These are phyloP conservation scores for Huiozyma sinensis DNA, from an alignment of 805 yeast species.

Conservation along the genomic window DNA sequence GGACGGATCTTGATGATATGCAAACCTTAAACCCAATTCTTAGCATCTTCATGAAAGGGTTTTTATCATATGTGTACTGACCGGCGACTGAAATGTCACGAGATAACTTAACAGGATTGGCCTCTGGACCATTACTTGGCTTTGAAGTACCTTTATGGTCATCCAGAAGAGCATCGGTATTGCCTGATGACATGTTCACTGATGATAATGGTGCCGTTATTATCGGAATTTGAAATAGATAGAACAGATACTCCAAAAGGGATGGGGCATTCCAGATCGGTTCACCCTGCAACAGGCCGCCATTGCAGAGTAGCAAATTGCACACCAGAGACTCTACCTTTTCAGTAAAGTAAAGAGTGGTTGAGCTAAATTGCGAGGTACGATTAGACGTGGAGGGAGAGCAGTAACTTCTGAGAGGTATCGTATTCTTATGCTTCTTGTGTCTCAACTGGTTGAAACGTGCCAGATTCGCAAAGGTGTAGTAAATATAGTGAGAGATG, in stretches of 20 bases:
- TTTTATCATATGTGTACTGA: conserved; percentile 13
- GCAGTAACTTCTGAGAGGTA: conserved; percentile 18
- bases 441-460: conserved; percentile 12
- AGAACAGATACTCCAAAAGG: conserved; percentile 17
- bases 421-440: conserved; percentile 10
- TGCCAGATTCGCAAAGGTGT: conserved; percentile 21
- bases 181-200: conserved; percentile 6
- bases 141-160: background rate
- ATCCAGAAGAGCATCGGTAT: conserved; percentile 1
- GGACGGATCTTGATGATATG: conserved; percentile 21
- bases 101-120: conserved; percentile 1
- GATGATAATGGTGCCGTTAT: conserved; percentile 25
- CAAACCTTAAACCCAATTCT: conserved; percentile 21
- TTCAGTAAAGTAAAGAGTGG: conserved; percentile 14
- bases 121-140: background rate
- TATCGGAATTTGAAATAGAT: conserved; percentile 23
- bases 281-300: conserved; percentile 24
- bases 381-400: conserved; percentile 13
- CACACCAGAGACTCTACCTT: conserved; percentile 22
- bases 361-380: conserved; percentile 22
- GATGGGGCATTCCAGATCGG: conserved; percentile 20
- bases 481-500: conserved; percentile 30
- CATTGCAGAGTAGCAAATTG: conserved; percentile 21
- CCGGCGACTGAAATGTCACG: conserved; percentile 19
- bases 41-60: conserved; percentile 24